Base-by-base conservation (phyloP, 345 rosid genomes). In the Clarkia xantiana region DNA sequence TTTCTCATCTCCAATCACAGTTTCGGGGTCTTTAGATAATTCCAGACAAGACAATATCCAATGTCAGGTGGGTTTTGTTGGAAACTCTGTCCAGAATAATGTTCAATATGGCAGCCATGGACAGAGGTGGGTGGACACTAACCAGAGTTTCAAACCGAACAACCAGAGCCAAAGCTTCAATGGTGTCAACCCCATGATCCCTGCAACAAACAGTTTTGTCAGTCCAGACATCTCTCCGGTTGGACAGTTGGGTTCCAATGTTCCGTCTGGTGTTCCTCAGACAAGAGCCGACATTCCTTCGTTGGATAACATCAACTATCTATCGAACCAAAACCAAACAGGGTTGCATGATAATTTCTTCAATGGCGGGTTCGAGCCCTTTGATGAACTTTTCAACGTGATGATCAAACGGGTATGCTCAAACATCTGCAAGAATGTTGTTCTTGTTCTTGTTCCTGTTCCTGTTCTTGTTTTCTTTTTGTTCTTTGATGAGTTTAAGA, bases 381-480 rank as follows among this genome's bases (percentile, higher is more conserved):
- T 86, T 54, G 94, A 83, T 54, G 94, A 81, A 49, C 67, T 91
- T 16, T 64, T 80, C 85, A 69, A 62, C 40, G 71, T 74, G 46
- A 69, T 77, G 81, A 62, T 76, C 58, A 84, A 80, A 63, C 74
- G 70, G 81, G 98, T 86, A 72, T 47, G 58, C 44, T 29, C 36
- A 29, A 7, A 2, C 36, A 29, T 29, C 36, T 29, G 36, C 36
- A 29, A 29, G 36, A 29, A 29, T 29, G 36, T 10, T 5, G 36
- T 29, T 29, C 9, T 29, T 29, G 36, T 29, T 22, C 51, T 58
- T 12, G 34, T 18, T 2, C 11, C 45, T n/a, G 3, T 15, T 11
- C 18, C 13, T 4, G 53, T 14, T 19, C 19, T 19, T 0, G 11
- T 47, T 2, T 50, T 17, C 23, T 39, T 48, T 42, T 40, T 41